Conservation (phyloP, 1,284 basidiomycete species). For the Malassezia japonica region DNA sequence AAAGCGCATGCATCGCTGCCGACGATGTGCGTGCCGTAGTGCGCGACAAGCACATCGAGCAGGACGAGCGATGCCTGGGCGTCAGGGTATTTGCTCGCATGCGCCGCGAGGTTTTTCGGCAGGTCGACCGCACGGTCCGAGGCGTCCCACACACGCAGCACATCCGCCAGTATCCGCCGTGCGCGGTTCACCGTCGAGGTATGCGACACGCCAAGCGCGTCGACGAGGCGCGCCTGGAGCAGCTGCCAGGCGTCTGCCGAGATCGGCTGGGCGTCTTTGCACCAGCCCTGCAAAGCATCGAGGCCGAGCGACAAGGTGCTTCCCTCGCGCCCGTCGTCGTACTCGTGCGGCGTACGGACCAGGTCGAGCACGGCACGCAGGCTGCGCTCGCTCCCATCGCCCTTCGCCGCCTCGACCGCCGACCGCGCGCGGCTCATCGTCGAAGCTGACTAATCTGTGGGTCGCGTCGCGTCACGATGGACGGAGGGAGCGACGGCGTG, state of each 20-base stretch:
- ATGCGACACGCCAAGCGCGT: not conserved
- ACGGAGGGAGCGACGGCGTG: not conserved
- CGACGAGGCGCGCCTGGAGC: not conserved
- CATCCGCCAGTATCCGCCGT: not conserved
- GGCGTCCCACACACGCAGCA: slow-evolving; percentile 1
- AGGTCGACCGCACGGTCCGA: not conserved
- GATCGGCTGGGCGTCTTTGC: not conserved
- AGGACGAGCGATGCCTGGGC: not conserved
- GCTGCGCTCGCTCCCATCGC: not conserved
- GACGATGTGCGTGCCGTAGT: slow-evolving; percentile 1
- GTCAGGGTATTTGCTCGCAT: not conserved
- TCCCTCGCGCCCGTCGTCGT: not conserved
- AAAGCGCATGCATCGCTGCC: not conserved
- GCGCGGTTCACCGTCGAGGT: slow-evolving; percentile 6
- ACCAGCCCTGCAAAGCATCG: slow-evolving; percentile 8
- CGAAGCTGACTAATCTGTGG: not conserved
- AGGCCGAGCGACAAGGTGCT: slow-evolving; percentile 12
- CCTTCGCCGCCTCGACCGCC: not conserved
- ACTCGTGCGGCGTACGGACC: slow-evolving; percentile 3
- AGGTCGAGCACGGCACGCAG: not conserved
- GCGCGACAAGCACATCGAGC: slow-evolving; percentile 1
- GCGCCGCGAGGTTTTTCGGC: not conserved
- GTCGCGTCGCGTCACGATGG: not conserved
- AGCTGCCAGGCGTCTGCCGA: not conserved
- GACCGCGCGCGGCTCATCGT: not conserved